Evolutionary conservation across 257 asterid genomes (phyloP), one percentile per base, ranked within the genome.

Genomic region (Perilla frutescens): DNA sequence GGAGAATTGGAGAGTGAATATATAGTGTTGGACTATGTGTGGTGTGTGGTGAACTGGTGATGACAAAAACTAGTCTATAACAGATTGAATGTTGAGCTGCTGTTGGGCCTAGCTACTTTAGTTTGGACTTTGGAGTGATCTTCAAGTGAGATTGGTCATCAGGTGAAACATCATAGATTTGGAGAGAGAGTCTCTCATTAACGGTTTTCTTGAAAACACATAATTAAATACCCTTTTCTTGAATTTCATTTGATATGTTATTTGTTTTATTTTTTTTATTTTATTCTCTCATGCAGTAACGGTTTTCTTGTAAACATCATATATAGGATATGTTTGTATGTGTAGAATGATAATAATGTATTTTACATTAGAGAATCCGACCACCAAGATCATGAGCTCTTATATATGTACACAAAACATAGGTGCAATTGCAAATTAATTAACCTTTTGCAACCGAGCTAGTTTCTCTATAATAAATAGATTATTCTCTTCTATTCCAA

Each of bases 71-170:
- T 34, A 34, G 66, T 66, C 11, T 40, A 55, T 79, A 75, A 81
- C 79, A 63, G 71, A 79, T 39, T 69, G 74, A 77, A 68, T 54
- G 76, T 62, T 55, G 82, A 83, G 66, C 36, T 58, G 65, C 5
- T 70, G 86, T 68, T 54, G 40, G 80, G n/a, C 50, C 77, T 20
- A 20, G 26, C 57, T 77, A 74, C 81, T 58, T 5, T 51, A 29
- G n/a, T 72, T 48, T 82, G 73, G 88, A 29, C 11, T 72, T 48
- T 82, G 73, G 88, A 84, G 93, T 87, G 82, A 82, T 81, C 40
- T 79, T 53, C 59, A 85, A 87, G 90, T 67, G 79, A 72, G 73
- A 75, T 76, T 60, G 71, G 77, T 80, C 43, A 68, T 45, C 36
- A 13, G 73, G 58, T 76, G 57, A 50, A 72, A 60, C 74, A 68